A percentile compares a stretch with the other conserved stretches of the same genome.
These are phyloP conservation scores for Hymenochaete sp. DNA, from an alignment of 1,284 basidiomycete species.

Conservation along the genomic window DNA sequence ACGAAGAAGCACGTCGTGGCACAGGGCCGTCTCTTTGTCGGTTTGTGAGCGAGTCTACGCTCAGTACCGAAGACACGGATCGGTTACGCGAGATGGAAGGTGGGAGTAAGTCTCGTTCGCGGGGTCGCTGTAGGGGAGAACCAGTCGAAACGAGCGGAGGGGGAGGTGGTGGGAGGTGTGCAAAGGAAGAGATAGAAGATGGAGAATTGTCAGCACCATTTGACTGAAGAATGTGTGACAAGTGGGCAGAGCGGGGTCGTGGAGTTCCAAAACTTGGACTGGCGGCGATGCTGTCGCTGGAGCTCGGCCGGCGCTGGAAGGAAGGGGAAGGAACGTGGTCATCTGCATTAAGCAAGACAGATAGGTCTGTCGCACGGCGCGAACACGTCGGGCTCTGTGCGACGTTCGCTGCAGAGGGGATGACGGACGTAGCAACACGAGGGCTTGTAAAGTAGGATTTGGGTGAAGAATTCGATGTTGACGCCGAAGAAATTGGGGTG, in stretches of 20 bases:
- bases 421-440: constrained; percentile 6
- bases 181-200: no score
- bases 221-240: constrained; percentile 18
- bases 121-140: constrained; percentile 8
- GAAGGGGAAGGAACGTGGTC: constrained; percentile 23
- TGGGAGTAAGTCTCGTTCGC: constrained; percentile 3
- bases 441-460: constrained; percentile 14
- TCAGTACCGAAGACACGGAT: not conserved
- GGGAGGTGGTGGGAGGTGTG: not conserved
- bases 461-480: constrained; percentile 9
- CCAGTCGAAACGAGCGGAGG: not conserved
- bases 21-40: constrained; percentile 10
- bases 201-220: constrained; percentile 9
- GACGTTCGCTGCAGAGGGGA: constrained; percentile 26
- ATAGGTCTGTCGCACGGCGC: constrained; percentile 59
- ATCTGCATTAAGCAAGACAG: constrained; percentile 59
- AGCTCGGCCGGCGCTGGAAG: constrained; percentile 17
- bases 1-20: constrained; percentile 11
- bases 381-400: constrained; percentile 38
- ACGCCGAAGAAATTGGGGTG: not conserved
- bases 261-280: constrained; percentile 14
- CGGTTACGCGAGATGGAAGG: constrained; percentile 12
- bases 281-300: constrained; percentile 11
- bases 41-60: not conserved
- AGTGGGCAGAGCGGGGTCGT: constrained; percentile 16